Percentiles rank a stretch among this genome's conserved stretches.
These are phyloP conservation scores for Heterobasidion parviporum DNA, from an alignment of 1,284 basidiomycete species.

Conservation along the genomic window DNA sequence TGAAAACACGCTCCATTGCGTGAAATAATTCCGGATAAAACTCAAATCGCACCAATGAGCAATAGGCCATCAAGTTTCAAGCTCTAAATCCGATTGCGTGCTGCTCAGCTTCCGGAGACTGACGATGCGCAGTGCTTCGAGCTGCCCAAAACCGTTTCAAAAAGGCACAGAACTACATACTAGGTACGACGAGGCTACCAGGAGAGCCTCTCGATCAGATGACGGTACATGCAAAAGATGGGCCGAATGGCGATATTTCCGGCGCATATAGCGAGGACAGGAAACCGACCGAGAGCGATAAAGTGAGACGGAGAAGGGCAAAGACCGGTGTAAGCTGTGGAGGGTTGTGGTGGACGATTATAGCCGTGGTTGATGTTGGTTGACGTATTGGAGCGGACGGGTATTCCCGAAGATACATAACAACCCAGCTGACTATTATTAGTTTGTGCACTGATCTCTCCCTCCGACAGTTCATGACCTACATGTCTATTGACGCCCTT, in stretches of 20 bases:
- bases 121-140: neutral
- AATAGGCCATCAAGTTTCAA: too few species aligned
- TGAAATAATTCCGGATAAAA: too few species aligned
- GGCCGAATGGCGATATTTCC: too few species aligned
- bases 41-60: too few species aligned
- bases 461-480: slow-evolving; percentile 5
- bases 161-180: too few species aligned
- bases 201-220: neutral
- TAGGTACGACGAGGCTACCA: too few species aligned
- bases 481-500: slow-evolving; percentile 40
- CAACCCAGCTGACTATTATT: neutral
- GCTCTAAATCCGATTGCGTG: too few species aligned
- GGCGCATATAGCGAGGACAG: too few species aligned
- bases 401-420: neutral
- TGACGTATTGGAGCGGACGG: neutral
- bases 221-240: too few species aligned
- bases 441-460: neutral
- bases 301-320: neutral
- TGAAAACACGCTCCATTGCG: too few species aligned
- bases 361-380: neutral
- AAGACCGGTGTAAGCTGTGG: neutral
- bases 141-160: too few species aligned
- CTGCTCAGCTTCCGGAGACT: neutral
- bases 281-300: too few species aligned
- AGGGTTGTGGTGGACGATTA: neutral